Conservation (phyloP, 2,329 filamentous ascomycete species). For the Penicillium griseofulvum region DNA sequence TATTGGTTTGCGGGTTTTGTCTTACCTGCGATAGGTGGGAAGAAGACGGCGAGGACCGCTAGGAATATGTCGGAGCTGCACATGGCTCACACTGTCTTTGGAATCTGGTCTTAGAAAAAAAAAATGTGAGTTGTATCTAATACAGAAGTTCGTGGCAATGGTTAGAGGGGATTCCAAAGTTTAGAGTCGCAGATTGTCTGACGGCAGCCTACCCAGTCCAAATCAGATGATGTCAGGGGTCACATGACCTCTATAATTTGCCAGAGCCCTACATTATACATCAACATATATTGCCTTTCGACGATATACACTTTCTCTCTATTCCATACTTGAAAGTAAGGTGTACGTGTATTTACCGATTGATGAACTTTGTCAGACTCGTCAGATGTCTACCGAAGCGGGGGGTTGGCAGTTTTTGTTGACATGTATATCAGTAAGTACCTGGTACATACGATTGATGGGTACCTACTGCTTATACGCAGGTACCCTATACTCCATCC, state of each 20-base stretch:
- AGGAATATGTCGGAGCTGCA: slow-evolving; percentile 62
- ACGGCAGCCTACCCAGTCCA: slow-evolving; percentile 11
- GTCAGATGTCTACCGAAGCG: slow-evolving; percentile 4
- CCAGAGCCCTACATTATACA: background rate
- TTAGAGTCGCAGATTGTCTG: slow-evolving; percentile 1
- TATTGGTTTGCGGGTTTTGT: slow-evolving; percentile 8
- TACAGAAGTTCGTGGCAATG: background rate
- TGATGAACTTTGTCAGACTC: background rate
- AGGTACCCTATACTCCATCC: background rate
- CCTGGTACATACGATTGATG: background rate
- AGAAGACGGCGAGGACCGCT: slow-evolving; percentile 60
- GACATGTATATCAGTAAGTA: background rate
- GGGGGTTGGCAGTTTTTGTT: background rate
- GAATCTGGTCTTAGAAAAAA: background rate
- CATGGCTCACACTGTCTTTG: slow-evolving; percentile 40
- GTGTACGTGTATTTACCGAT: background rate
- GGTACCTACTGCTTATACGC: background rate
- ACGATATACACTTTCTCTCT: background rate
- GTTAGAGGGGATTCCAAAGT: background rate
- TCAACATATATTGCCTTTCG: background rate
- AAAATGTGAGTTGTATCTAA: slow-evolving; percentile 3
- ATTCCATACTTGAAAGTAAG: background rate
- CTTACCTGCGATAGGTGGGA: slow-evolving; percentile 58
- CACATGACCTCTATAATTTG: slow-evolving; percentile 2
- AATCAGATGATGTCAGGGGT: slow-evolving; percentile 18